Base-by-base conservation (phyloP, 352 stramenopile genomes). In the Globisporangium mamillatum region DNA sequence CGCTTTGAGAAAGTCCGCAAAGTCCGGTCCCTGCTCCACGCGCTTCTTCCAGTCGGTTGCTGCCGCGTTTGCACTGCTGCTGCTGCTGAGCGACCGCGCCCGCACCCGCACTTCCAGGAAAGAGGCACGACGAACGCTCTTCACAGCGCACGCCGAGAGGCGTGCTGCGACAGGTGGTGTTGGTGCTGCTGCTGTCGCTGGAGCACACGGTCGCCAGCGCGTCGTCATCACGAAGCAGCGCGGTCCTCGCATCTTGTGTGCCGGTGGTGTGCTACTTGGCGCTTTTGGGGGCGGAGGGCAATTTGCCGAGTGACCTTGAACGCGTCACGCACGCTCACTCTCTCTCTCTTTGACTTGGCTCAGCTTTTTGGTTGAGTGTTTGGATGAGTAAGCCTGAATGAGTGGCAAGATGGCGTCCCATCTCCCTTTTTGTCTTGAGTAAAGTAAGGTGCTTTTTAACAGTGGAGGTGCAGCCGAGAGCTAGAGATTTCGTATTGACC, bases 1-100 rank as follows among this genome's bases (percentile, higher is more conserved):
- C 55, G 69, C n/a, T 1, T 58, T 38, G 55, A 84, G 22, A 53
- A 87, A 87, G 32, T 84, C 76, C 10, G 71, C 55, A 27, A 87
- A 68, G 14, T 24, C 68, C 24, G 77, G 77, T 7, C 79, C 76
- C 12, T 77, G 60, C 2, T 57, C 66, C 48, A 84, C 63, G 16
- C 72, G 73, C 14, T 50, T 69, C 67, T 77, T 73, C 79, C 77
- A 84, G 36, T 81, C 72, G 8, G 63, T 18, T 4, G 52, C 54
- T 24, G 54, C 1, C 16, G 62, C 18, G 12, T 14, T 14, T 27
- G 46, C 48, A 36, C 53, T 66, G 18, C 22, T 24, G 27, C 54
- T 3, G 34, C 29, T 32, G 44, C 44, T 57, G 41, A 50, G 6
- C 16, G 16, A n/a, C 16, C 25, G 25, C 25, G 2, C 25, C 27